Base-by-base conservation (phyloP, 108 stramenopile genomes). In the Phaeodactylum tricornutum region DNA sequence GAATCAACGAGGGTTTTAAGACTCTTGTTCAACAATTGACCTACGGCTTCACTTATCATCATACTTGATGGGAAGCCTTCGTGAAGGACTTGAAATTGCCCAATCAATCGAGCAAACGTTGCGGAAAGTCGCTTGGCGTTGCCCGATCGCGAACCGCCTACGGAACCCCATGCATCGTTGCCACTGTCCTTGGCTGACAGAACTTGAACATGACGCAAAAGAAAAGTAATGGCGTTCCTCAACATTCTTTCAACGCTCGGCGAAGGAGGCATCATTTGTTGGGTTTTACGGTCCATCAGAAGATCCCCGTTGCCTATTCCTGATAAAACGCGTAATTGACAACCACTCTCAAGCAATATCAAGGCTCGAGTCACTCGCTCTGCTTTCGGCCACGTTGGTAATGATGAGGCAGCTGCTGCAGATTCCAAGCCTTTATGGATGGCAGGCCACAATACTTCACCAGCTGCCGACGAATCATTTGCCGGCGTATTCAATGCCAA, bases 251-350 rank as follows among this genome's bases (percentile, higher is more conserved):
- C 91, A 48, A 88, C 74, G 33, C 62, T 65, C 0, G 75, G 69
- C 11, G 84, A 84, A 22, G 84, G 79, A 19, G 87, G 84, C 65
- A 84, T 57, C 61, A 82, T 67, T 36, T 50, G 53, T 43, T 72
- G 61, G n/a, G 55, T 63, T 1, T 50, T 69, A 31, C 57, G 52
- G 29, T 76, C 68, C 7, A 75, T 42, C 8, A 92, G 63, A 11
- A 87, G 46, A 40, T 88, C 86, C 0, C 91, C 91, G 52, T 93
- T 83, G 20, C 87, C 91, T 50, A 76, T 50, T 20, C 91, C 91
- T 1, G 66, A 73, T 1, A 92, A 29, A 15, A 67, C 64, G 2
- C 63, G 48, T 36, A 81, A 55, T 19, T 48, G 47, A 36, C 88
- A 86, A 29, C 88, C 88, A 59, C 55, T 59, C 34, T 86, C 82